A percentile compares a stretch with the other conserved stretches of the same genome.
Evolutionary conservation across 73 alveolate genomes (phyloP).

Genomic region (Stentor coeruleus): DNA sequence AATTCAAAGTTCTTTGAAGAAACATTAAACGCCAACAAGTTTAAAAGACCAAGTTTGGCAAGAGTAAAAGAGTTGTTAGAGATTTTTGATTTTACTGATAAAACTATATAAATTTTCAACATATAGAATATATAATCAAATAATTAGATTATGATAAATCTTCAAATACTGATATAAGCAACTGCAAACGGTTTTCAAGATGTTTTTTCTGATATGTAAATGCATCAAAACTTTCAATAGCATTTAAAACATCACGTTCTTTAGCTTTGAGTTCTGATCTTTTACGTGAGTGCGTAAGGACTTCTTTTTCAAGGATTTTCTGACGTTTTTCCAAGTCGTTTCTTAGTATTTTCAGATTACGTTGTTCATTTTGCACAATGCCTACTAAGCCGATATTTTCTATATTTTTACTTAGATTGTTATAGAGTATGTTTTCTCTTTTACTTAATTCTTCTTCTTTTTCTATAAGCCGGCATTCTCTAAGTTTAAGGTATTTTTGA

Average conservation of each 20-base stretch:
- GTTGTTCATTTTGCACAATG: not conserved
- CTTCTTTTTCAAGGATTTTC: not conserved
- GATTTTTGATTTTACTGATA: too few relatives aligned
- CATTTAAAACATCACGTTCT: not conserved
- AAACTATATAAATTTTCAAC: too few relatives aligned
- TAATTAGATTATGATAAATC: too few relatives aligned
- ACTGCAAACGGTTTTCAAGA: not conserved
- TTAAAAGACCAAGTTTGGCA: too few relatives aligned
- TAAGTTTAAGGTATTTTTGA: not conserved
- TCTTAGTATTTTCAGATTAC: not conserved
- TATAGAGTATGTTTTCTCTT: not conserved
- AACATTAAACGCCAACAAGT: too few relatives aligned
- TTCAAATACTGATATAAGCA: not conserved
- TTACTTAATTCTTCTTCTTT: not conserved
- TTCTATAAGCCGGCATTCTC: not conserved
- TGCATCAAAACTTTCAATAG: not conserved
- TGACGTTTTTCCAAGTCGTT: constrained; percentile 5
- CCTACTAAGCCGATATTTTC: not conserved
- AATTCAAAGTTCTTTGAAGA: too few relatives aligned
- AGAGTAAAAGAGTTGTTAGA: too few relatives aligned
- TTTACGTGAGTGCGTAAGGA: not conserved
- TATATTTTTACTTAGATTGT: not conserved
- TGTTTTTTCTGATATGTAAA: not conserved
- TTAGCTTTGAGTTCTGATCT: not conserved
- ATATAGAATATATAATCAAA: too few relatives aligned